These are phyloP conservation scores for Chlorella sorokiniana DNA, from an alignment of 139 green algal species.

Conservation along the genomic window DNA sequence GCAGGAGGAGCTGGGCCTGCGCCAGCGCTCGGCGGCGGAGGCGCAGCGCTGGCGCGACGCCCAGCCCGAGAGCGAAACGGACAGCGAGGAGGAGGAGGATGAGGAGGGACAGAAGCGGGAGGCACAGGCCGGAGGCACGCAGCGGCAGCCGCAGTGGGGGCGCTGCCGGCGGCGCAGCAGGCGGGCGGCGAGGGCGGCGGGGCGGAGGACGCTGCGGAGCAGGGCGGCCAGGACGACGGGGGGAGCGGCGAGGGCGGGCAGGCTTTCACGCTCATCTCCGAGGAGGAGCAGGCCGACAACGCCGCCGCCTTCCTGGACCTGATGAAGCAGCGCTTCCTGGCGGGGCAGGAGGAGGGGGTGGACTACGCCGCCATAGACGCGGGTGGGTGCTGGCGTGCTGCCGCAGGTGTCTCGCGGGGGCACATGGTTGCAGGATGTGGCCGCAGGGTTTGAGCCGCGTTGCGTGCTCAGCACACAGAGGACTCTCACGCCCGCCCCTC, in stretches of 20 bases:
- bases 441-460: too few species aligned
- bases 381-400: background rate
- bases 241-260: background rate
- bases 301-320: conserved; percentile 60
- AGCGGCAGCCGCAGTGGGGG: background rate
- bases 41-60: conserved; percentile 33
- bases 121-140: background rate
- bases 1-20: conserved; percentile 52
- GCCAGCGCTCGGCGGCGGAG: conserved; percentile 36
- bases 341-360: conserved; percentile 54
- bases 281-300: conserved; percentile 23
- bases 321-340: conserved; percentile 79
- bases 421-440: background rate
- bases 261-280: background rate
- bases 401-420: background rate
- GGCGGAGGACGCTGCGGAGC: background rate
- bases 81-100: conserved; percentile 13
- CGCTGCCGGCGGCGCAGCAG: background rate
- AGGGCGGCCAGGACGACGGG: background rate
- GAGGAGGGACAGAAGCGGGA: background rate
- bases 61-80: conserved; percentile 30
- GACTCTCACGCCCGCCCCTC: background rate
- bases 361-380: conserved; percentile 64
- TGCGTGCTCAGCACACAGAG: background rate
- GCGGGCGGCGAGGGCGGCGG: background rate